Percentiles rank a stretch among this genome's conserved stretches.
phyloP scores from a whole-genome alignment of 306 rosid genomes.

The Trichosanthes truncata region DNA sequence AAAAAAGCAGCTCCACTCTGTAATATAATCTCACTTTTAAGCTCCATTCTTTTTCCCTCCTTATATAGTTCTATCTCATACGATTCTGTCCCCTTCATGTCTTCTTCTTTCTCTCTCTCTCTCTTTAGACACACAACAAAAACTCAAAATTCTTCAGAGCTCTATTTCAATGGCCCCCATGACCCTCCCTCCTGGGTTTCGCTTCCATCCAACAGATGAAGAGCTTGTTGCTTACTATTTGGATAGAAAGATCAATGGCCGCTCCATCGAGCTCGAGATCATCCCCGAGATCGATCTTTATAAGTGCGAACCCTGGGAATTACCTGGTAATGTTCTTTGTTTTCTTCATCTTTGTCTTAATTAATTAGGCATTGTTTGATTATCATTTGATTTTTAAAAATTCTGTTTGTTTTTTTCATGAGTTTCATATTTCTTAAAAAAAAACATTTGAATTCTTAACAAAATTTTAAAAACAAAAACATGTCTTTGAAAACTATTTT shows the following conservation, averaged over 20 bases:
- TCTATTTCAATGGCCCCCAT: slow-evolving; percentile 60
- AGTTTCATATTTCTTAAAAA: no score
- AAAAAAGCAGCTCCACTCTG: neutral
- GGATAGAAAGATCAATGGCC: slow-evolving; percentile 75
- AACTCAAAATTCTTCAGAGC: neutral
- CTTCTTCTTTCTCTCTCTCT: neutral
- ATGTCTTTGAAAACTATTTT: no score
- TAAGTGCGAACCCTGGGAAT: slow-evolving; percentile 98
- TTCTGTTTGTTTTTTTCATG: no score
- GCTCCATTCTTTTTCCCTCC: neutral
- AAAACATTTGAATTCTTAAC: no score
- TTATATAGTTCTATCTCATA: neutral
- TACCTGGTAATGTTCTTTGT: slow-evolving; percentile 50
- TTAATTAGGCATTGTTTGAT: no score
- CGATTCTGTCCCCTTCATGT: neutral
- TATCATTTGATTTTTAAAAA: no score
- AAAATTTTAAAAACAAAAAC: no score
- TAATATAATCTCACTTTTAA: slow-evolving; percentile 4
- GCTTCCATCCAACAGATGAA: slow-evolving; percentile 97
- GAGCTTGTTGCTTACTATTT: slow-evolving; percentile 92
- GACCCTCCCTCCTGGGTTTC: slow-evolving; percentile 96
- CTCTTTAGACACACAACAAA: neutral
- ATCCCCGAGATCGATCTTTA: slow-evolving; percentile 94
- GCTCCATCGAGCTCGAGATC: slow-evolving; percentile 83
- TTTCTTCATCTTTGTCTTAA: neutral